Base-by-base conservation (phyloP, 1,284 basidiomycete genomes). In the Leucoagaricus sp. region DNA sequence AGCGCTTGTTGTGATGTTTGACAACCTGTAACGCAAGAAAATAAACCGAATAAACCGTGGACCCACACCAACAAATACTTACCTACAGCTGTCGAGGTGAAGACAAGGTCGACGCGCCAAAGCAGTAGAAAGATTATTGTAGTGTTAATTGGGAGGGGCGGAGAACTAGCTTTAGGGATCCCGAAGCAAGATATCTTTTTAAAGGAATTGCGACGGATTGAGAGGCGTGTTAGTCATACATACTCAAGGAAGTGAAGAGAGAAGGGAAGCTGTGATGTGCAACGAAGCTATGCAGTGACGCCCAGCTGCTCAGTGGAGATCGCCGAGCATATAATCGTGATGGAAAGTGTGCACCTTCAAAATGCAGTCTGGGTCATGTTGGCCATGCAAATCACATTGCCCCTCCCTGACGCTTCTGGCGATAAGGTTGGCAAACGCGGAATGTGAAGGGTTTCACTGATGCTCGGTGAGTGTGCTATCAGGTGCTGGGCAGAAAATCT, bases 161-260 rank as follows among this genome's bases (percentile, higher is more conserved):
- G 47, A 44, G 33, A 49, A 40, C n/a, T 28, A 31, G 9, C 12
- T n/a, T 19, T 44, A 28, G 21, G 33, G 38, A 17, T 21, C n/a
- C 26, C 23, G 29, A 28, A 26, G 44, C 6, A 12, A 40, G 29
- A 49, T 55, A 55, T 36, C 47, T 55, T 55, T 41, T 55, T 54
- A 55, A 49, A 55, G 54, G 52, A 36, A 48, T 45, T 25, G 41
- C 15, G 21, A n/a, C n/a, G 41, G 47, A 41, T 17, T 48, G 53
- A 48, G 47, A 25, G 34, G 42, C 51, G 44, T 46, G 51, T 54
- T 47, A 47, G 53, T 54, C 44, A 47, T 34, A n/a, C n/a, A n/a
- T n/a, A n/a, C n/a, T n/a, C n/a, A 7, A 41, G 36, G 47, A 31
- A 29, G 54, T 55, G 54, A 55, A 55, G 50, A 52, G 52, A 41